These are phyloP conservation scores for Kluyveromyces dobzhanskii DNA, from an alignment of 805 yeast species.

Conservation along the genomic window DNA sequence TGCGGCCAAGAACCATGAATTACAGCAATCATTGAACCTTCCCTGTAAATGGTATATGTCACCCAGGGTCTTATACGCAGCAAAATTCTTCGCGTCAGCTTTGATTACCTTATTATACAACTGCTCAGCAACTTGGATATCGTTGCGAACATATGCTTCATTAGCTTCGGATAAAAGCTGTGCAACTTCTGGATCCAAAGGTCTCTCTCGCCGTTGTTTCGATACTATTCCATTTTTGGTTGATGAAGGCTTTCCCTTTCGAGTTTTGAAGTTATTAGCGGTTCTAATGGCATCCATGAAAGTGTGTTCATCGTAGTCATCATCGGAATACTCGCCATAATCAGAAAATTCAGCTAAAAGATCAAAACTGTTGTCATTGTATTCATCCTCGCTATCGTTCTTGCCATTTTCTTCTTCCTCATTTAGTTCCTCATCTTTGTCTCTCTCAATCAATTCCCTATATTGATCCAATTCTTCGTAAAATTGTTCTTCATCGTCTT, in stretches of 20 bases:
- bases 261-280: slow-evolving; percentile 55
- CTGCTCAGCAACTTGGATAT: slow-evolving; percentile 50
- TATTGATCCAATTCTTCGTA: slow-evolving; percentile 30
- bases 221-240: slow-evolving; percentile 24
- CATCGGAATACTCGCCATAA: slow-evolving; percentile 31
- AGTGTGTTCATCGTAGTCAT: slow-evolving; percentile 32
- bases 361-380: slow-evolving; percentile 21
- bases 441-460: slow-evolving; percentile 14
- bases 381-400: slow-evolving; percentile 17
- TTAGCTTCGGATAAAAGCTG: slow-evolving; percentile 62
- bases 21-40: slow-evolving; percentile 61
- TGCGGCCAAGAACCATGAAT: slow-evolving; percentile 77
- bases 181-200: slow-evolving; percentile 66
- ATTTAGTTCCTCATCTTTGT: slow-evolving; percentile 8
- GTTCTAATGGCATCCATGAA: slow-evolving; percentile 59
- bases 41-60: slow-evolving; percentile 70
- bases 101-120: slow-evolving; percentile 63
- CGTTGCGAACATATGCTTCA: slow-evolving; percentile 64
- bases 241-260: slow-evolving; percentile 26
- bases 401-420: slow-evolving; percentile 5
- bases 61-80: slow-evolving; percentile 84
- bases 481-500: slow-evolving; percentile 21
- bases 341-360: slow-evolving; percentile 31
- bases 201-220: slow-evolving; percentile 29
- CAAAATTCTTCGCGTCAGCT: slow-evolving; percentile 65